phyloP scores from a whole-genome alignment of 139 green algal genomes.

The Micractinium sp. region DNA sequence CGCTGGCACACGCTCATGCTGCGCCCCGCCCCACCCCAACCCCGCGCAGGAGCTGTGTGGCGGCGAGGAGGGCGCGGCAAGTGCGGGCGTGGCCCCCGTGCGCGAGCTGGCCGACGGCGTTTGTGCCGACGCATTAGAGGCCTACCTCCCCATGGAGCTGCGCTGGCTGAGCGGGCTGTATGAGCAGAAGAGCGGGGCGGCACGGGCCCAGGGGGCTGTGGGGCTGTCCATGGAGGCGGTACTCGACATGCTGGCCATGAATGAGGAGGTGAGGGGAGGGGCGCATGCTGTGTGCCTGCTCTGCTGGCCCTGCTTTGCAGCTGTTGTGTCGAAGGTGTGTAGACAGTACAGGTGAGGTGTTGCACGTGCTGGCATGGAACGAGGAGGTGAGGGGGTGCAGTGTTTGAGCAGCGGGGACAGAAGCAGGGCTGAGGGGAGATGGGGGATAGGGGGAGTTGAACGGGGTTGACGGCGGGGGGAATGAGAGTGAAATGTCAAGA shows the following conservation, averaged over 20 bases:
- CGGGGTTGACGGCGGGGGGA: too few species aligned
- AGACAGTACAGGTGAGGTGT: too few species aligned
- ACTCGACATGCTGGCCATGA: conserved; percentile 48
- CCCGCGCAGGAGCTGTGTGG: conserved; percentile 20
- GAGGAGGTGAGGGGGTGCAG: neutral
- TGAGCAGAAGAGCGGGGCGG: conserved; percentile 3
- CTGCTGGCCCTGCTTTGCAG: too few species aligned
- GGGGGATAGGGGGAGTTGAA: too few species aligned
- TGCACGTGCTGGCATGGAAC: too few species aligned
- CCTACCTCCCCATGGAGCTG: conserved; percentile 63
- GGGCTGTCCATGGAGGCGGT: conserved; percentile 51
- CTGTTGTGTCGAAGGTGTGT: too few species aligned
- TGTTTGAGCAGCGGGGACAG: too few species aligned
- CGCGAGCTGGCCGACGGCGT: conserved; percentile 55
- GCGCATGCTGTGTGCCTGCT: too few species aligned
- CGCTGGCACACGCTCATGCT: neutral
- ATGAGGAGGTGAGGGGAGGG: conserved; percentile 47
- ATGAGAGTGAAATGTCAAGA: too few species aligned
- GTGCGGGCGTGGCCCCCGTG: neutral
- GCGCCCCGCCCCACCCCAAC: neutral
- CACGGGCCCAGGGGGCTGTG: neutral
- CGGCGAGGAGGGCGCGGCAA: neutral
- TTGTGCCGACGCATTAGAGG: conserved; percentile 48
- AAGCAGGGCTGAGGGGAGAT: too few species aligned
- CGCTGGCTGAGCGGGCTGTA: conserved; percentile 58